Evolutionary conservation across 2,329 filamentous ascomycete genomes (phyloP).

Genomic region (Paraphoma sp.): DNA sequence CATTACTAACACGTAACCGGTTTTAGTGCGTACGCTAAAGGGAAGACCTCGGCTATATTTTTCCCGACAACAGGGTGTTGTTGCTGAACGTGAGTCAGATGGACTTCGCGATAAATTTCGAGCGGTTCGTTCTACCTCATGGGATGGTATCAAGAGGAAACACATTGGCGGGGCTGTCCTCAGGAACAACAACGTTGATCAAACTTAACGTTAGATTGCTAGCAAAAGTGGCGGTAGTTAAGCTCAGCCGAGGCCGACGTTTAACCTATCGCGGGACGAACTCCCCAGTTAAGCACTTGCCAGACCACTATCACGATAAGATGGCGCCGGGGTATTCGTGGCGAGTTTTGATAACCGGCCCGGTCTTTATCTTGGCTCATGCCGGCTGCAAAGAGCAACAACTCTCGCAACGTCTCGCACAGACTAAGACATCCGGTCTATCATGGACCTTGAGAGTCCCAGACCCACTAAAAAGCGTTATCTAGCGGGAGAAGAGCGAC

Average conservation of each 20-base stretch:
- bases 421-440: background rate
- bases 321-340: background rate
- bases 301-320: background rate
- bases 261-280: background rate
- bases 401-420: background rate
- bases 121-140: background rate
- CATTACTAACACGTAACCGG: background rate
- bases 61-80: background rate
- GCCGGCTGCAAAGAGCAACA: background rate
- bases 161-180: background rate
- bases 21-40: background rate
- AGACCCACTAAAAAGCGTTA: constrained; percentile 18
- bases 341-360: background rate
- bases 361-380: background rate
- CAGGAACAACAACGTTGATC: background rate
- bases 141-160: background rate
- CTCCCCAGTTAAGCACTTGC: background rate
- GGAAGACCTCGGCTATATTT: background rate
- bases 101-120: background rate
- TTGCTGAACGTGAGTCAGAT: background rate
- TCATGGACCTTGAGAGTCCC: constrained; percentile 11
- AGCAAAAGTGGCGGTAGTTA: background rate
- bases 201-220: background rate
- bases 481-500: constrained; percentile 15
- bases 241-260: background rate